Base-by-base conservation (phyloP, 257 asterid species). In the Ilex asprella region DNA sequence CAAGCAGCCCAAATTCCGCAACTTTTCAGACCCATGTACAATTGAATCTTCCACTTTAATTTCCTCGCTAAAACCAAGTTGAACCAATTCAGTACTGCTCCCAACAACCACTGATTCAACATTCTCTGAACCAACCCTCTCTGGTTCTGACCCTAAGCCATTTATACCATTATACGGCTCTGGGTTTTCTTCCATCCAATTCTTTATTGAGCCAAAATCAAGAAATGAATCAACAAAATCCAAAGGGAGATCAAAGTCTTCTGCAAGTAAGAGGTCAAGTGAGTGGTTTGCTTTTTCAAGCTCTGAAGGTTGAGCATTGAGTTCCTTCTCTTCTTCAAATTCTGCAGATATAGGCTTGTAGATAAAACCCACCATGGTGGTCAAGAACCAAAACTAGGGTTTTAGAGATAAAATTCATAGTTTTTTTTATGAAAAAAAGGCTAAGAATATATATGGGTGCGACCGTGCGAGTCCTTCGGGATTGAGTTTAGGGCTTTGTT, bases 361-460 rank as follows among this genome's bases (percentile, higher is more conserved):
- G 61, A 60, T 27, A 70, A 72, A 77, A 59, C 84, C 83, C 50
- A 82, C 95, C 95, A 89, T 86, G 30, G 62, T 83, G 30, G 62
- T 83, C 65, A 67, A 60, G 32, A 27, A 51, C 39, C 5, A 32
- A 71, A 68, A 32, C 16, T 66, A 72, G 84, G 76, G 76, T 39
- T 62, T 3, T 13, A 2, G 55, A 60, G 60, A 58, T n/a, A 30
- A 61, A 35, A 9, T 63, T 70, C 77, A 73, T 71, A 77, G 63
- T 51, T 59, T 51, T 59, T 39, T 54, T 43, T 60, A 32, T 50
- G 15, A 61, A 31, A 52, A 58, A 50, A 32, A 35, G 41, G 43
- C 39, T 50, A 62, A 64, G 62, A 68, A 72, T 74, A 70, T 76
- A 80, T 69, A 62, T 12, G 63, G 5, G 15, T 16, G 74, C 31